These are phyloP conservation scores for Colletotrichum cuscutae DNA, from an alignment of 2,329 filamentous ascomycete species.

Conservation along the genomic window DNA sequence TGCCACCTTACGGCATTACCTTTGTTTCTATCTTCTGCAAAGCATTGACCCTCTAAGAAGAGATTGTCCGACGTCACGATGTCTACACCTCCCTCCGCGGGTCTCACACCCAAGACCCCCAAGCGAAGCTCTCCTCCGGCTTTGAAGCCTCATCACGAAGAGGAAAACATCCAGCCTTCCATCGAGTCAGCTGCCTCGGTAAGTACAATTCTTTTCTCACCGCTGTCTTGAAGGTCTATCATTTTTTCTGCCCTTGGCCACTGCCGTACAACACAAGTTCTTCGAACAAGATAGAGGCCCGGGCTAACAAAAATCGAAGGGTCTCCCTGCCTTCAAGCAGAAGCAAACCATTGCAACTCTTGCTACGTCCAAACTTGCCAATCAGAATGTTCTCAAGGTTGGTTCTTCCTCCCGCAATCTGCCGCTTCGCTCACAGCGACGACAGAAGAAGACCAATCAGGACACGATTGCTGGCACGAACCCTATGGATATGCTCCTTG, in stretches of 20 bases:
- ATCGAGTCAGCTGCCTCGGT: constrained; percentile 10
- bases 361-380: constrained; percentile 64
- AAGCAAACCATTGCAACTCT: constrained; percentile 61
- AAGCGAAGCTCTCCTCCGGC: constrained; percentile 30
- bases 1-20: constrained; percentile 29
- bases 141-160: constrained; percentile 34
- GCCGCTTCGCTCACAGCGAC: constrained; percentile 41
- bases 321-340: background rate
- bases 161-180: constrained; percentile 36
- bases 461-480: constrained; percentile 55
- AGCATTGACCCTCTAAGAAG: constrained; percentile 14
- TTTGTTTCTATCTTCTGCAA: constrained; percentile 24
- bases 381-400: constrained; percentile 66
- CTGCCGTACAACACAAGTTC: background rate
- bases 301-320: background rate
- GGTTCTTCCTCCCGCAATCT: constrained; percentile 10
- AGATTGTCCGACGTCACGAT: constrained; percentile 16
- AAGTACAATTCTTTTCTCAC: background rate
- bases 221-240: background rate
- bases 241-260: background rate
- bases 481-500: constrained; percentile 77
- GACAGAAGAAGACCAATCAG: constrained; percentile 61
- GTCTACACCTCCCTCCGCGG: constrained; percentile 29
- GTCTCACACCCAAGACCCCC: constrained; percentile 20
- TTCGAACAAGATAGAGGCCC: background rate